Conservation (phyloP, 495 filamentous ascomycete species). For the Lentithecium fluviatile region DNA sequence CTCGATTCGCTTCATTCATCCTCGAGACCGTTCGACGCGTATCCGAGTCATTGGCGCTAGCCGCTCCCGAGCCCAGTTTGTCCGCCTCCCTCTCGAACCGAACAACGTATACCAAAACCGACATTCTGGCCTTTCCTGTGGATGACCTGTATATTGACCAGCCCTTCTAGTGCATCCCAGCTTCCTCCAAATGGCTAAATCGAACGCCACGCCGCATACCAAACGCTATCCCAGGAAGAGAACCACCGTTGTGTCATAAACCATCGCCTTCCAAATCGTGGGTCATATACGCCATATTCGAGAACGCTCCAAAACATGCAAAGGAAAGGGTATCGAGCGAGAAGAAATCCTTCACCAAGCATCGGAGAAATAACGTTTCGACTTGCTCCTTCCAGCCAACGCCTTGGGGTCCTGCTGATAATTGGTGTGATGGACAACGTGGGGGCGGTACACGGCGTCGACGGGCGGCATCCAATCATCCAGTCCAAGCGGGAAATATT, state of each 20-base stretch:
- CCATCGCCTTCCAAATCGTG: too few species aligned
- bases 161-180: not conserved
- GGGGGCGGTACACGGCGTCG: constrained; percentile 87
- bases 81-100: too few species aligned
- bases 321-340: not conserved
- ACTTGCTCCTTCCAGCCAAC: constrained; percentile 64
- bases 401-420: constrained; percentile 74
- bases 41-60: too few species aligned
- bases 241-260: too few species aligned
- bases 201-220: too few species aligned
- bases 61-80: too few species aligned
- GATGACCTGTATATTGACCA: not conserved
- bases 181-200: not conserved
- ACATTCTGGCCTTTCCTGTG: too few species aligned
- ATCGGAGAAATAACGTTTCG: constrained; percentile 79
- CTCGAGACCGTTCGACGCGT: too few species aligned
- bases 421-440: constrained; percentile 86
- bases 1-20: too few species aligned
- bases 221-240: not conserved
- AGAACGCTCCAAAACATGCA: not conserved
- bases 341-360: constrained; percentile 45
- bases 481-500: constrained; percentile 84
- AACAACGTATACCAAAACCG: too few species aligned
- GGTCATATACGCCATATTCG: not conserved
- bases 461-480: constrained; percentile 93